phyloP scores from a whole-genome alignment of 345 rosid species.

The Syzygium aqueum region DNA sequence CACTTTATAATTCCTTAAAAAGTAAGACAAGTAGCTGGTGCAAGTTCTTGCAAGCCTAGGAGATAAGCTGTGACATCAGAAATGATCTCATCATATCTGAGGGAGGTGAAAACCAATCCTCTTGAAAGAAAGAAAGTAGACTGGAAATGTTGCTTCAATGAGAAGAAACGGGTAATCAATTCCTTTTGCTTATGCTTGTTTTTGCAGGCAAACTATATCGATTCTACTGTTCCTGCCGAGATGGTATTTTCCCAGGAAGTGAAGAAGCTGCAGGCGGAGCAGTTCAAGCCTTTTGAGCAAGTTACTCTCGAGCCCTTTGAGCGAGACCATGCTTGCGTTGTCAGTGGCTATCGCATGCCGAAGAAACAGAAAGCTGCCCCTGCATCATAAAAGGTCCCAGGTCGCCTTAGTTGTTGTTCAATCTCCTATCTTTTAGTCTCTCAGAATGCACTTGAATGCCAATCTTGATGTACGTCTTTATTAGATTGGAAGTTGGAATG shows the following conservation, averaged over 20 bases:
- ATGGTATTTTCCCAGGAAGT: slow-evolving; percentile 80
- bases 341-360: slow-evolving; percentile 76
- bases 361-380: slow-evolving; percentile 55
- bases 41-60: background rate
- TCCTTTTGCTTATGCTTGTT: background rate
- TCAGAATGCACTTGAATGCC: background rate
- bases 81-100: background rate
- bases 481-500: too few species aligned
- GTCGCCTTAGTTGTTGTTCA: background rate
- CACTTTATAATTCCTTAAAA: background rate
- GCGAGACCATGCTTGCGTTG: slow-evolving; percentile 93
- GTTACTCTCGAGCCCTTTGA: slow-evolving; percentile 91
- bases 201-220: slow-evolving; percentile 78
- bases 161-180: background rate
- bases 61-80: background rate
- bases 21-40: background rate
- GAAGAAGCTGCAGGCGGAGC: slow-evolving; percentile 71
- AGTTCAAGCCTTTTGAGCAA: slow-evolving; percentile 79
- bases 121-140: background rate
- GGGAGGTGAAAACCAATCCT: background rate
- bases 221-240: slow-evolving; percentile 80
- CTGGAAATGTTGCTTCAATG: background rate
- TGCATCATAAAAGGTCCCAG: background rate
- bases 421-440: background rate
- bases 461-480: background rate